phyloP scores from a whole-genome alignment of 2,329 filamentous ascomycete genomes.

The Talaromyces sp. region DNA sequence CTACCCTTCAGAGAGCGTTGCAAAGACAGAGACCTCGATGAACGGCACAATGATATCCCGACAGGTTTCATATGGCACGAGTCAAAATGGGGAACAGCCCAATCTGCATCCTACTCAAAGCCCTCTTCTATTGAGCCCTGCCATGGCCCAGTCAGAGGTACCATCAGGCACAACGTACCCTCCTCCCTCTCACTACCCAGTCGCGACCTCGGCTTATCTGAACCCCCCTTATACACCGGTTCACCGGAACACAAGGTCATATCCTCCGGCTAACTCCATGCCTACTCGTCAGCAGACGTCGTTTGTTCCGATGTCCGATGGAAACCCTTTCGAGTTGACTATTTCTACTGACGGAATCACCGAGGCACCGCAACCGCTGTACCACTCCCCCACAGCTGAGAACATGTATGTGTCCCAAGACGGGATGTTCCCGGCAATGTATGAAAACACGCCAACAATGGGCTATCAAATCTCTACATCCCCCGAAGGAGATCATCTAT shows the following conservation, averaged over 20 bases:
- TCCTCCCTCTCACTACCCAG: neutral
- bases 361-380: conserved; percentile 17
- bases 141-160: neutral
- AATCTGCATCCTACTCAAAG: neutral
- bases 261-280: conserved; percentile 15
- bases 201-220: neutral
- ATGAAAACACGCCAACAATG: conserved; percentile 6
- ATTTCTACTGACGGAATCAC: conserved; percentile 20
- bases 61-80: neutral
- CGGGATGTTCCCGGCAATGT: conserved; percentile 12
- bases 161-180: conserved; percentile 8
- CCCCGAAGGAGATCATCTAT: conserved; percentile 2
- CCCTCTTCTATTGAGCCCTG: neutral
- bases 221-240: conserved; percentile 7
- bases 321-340: conserved; percentile 4
- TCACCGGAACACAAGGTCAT: conserved; percentile 15
- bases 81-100: neutral
- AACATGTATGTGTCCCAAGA: conserved; percentile 15
- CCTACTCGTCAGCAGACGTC: conserved; percentile 1
- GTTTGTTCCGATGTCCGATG: neutral
- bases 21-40: neutral
- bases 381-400: conserved; percentile 19
- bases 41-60: neutral
- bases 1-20: conserved; percentile 10
- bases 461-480: conserved; percentile 8